Evolutionary conservation across 176 grass and related monocot species (phyloP), one percentile per base, ranked within the genome.

Genomic region (Avena atlantica): DNA sequence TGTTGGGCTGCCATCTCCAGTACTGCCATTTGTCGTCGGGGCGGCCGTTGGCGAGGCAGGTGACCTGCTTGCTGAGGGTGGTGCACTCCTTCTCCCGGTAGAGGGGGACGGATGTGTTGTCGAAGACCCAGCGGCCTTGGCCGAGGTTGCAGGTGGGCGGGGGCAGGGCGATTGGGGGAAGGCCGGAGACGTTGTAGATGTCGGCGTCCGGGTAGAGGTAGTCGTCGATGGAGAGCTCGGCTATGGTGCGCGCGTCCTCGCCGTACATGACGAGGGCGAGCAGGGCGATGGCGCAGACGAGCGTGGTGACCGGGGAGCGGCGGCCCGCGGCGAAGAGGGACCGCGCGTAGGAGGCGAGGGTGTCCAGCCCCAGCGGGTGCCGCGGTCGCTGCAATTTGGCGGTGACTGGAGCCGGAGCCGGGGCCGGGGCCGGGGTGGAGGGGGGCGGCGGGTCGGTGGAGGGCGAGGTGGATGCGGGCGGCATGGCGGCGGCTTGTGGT

Each of bases 171-270:
- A 91, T 45, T 3, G 86, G 83, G 16, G 83, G 82, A 0, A 77
- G 78, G 9, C 62, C 72, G 5, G 79, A 81, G 49, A 82, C 82
- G 81, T 86, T 48, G 63, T 86, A 85, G 13, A 87, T 1, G 5
- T 83, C 83, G 68, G 85, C 88, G 48, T 87, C 88, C 14, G 86
- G 90, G 42, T 88, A 82, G 65, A 90, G 83, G 36, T 84, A 88
- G 78, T 92, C 90, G 90, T 89, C 91, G 88, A 93, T 84, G 86
- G 93, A 95, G 74, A 93, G 86, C 90, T 93, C 90, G 56, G 93
- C 93, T 42, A 95, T 65, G 78, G 91, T 87, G 64, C 81, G 81
- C 12, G 77, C 85, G 88, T 95, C 93, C 77, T 95, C 93, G 52
- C 93, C 88, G 76, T 95, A 95, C 82, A 95, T 87, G 79, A 86